phyloP scores from a whole-genome alignment of 495 filamentous ascomycete species.

The Tuber melanosporum region DNA sequence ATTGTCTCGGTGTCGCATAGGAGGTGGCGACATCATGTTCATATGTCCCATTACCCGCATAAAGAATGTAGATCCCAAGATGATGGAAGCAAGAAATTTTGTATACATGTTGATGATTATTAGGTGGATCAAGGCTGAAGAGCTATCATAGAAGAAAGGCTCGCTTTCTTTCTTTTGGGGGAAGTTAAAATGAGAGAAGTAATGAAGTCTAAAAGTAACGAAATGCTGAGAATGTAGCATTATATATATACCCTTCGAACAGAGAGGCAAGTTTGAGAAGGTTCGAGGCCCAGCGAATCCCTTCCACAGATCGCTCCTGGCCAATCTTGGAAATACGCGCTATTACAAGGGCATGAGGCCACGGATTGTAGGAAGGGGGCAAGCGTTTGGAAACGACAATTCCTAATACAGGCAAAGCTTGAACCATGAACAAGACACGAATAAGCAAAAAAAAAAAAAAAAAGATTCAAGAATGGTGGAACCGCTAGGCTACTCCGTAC shows the following conservation, averaged over 20 bases:
- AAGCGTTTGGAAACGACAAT: background rate
- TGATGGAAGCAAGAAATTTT: background rate
- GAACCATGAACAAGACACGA: background rate
- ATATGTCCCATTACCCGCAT: slow-evolving; percentile 50
- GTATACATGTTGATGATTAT: background rate
- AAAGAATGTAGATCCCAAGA: slow-evolving; percentile 4
- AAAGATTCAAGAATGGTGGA: background rate
- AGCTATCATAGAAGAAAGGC: background rate
- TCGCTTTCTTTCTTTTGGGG: background rate
- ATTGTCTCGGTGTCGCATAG: slow-evolving; percentile 46
- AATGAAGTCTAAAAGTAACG: background rate
- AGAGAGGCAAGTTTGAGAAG: background rate
- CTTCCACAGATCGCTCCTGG: background rate
- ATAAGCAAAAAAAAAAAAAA: background rate
- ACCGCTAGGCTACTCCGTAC: background rate
- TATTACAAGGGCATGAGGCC: background rate
- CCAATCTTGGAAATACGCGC: background rate
- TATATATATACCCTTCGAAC: background rate
- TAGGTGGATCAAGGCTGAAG: background rate
- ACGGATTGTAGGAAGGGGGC: background rate
- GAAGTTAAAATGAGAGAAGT: background rate
- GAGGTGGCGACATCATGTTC: slow-evolving; percentile 54
- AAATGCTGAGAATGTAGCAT: background rate
- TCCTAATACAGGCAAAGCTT: background rate
- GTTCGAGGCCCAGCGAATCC: background rate